These are phyloP conservation scores for Rhododendron williamsianum DNA, from an alignment of 148 eudicot genomes.

Conservation along the genomic window DNA sequence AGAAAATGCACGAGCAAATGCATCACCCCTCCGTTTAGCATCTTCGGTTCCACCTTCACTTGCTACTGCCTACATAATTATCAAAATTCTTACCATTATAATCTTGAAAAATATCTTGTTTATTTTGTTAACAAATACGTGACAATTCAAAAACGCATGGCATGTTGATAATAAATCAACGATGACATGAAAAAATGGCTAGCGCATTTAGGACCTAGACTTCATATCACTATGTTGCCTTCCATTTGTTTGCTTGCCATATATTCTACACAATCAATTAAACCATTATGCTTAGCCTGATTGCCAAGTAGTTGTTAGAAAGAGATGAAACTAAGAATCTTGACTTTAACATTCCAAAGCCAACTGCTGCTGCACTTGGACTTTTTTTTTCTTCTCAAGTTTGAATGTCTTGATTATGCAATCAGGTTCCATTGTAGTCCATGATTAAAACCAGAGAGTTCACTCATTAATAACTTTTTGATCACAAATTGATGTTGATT, in stretches of 20 bases:
- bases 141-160: not conserved
- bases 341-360: not conserved
- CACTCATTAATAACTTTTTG: not conserved
- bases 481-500: not conserved
- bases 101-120: not conserved
- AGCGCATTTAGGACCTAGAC: slow-evolving; percentile 3
- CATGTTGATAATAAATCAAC: too few relatives aligned
- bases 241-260: not conserved
- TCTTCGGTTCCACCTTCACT: slow-evolving; percentile 99
- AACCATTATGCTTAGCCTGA: slow-evolving; percentile 1
- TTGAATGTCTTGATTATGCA: not conserved
- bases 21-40: slow-evolving; percentile 97
- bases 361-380: not conserved
- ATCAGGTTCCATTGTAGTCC: not conserved
- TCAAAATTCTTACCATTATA: not conserved
- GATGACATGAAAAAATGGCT: not conserved
- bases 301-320: not conserved
- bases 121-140: not conserved
- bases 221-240: not conserved
- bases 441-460: not conserved
- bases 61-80: slow-evolving; percentile 74
- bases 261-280: not conserved
- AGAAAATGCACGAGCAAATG: slow-evolving; percentile 98
- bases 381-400: not conserved
- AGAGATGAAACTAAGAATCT: not conserved